Percentiles rank a stretch among this genome's conserved stretches.
Conservation (phyloP, 805 yeast species). For the Suhomyces faveliae region DNA sequence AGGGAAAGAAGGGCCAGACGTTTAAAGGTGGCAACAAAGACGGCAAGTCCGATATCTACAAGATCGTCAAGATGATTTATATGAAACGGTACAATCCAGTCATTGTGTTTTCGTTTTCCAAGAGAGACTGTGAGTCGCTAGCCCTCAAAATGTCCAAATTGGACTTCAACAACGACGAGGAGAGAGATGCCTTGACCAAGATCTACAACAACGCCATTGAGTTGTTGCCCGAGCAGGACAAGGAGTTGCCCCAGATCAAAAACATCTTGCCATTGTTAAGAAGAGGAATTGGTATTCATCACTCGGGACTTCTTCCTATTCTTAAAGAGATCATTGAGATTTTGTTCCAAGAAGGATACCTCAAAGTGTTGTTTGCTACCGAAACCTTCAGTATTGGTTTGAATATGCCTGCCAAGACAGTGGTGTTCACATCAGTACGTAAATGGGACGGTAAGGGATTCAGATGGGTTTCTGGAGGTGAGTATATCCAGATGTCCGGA, state of each 20-base stretch:
- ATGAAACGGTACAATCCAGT: conserved; percentile 95
- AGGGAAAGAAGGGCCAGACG: conserved; percentile 75
- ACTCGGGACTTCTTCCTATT: conserved; percentile 92
- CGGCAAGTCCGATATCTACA: conserved; percentile 82
- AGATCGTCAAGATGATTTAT: conserved; percentile 98
- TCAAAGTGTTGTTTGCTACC: conserved; percentile 94
- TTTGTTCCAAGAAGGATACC: conserved; percentile 92
- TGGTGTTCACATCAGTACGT: conserved; percentile 94
- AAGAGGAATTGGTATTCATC: conserved; percentile 98
- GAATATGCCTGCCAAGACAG: conserved; percentile 99
- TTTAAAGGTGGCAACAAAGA: conserved; percentile 84
- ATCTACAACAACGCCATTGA: conserved; percentile 89
- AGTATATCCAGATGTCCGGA: conserved; percentile 99
- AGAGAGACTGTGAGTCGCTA: conserved; percentile 92
- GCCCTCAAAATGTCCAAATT: conserved; percentile 95
- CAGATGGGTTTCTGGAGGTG: conserved; percentile 99
- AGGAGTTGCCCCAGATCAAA: conserved; percentile 91
- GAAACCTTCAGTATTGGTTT: conserved; percentile 98
- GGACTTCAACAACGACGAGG: conserved; percentile 92
- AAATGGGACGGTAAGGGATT: conserved; percentile 98
- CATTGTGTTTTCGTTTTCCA: conserved; percentile 96
- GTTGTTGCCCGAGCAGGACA: conserved; percentile 84
- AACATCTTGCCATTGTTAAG: conserved; percentile 83
- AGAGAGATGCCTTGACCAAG: conserved; percentile 84
- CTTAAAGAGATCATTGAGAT: conserved; percentile 94